Evolutionary conservation across 345 rosid genomes (phyloP).

Genomic region (Eucalyptus grandis): DNA sequence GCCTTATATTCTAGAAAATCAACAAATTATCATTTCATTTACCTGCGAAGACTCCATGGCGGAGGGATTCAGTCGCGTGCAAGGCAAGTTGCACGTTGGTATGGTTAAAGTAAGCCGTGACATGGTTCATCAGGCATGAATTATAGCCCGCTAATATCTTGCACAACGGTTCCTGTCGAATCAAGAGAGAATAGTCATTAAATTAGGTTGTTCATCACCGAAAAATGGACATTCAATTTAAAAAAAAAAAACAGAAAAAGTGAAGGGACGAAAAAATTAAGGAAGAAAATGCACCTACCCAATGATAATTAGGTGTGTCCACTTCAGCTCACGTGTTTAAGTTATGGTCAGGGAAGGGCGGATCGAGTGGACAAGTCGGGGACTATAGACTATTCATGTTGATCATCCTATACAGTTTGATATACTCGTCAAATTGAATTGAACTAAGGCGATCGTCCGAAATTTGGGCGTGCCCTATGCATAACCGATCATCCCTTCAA

Average conservation of each 20-base stretch:
- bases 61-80: slow-evolving; percentile 67
- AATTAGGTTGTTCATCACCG: background rate
- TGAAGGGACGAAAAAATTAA: background rate
- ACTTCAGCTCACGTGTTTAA: background rate
- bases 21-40: background rate
- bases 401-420: too few species aligned
- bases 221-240: background rate
- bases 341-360: background rate
- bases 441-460: background rate
- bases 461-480: background rate
- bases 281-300: background rate
- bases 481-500: background rate
- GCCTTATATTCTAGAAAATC: background rate
- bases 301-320: background rate
- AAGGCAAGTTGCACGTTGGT: slow-evolving; percentile 83
- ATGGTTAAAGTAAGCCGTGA: slow-evolving; percentile 54
- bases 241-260: too few species aligned
- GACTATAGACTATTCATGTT: background rate
- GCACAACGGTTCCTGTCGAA: slow-evolving; percentile 27
- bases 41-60: slow-evolving; percentile 69
- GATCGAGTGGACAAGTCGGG: background rate
- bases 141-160: slow-evolving; percentile 88
- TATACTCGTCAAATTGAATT: too few species aligned
- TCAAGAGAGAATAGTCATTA: background rate
- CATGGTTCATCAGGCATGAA: slow-evolving; percentile 78